Percentiles rank a stretch among this genome's conserved stretches.
These are phyloP conservation scores for Paraleonurus japonicus DNA, from an alignment of 257 asterid genomes.

Conservation along the genomic window DNA sequence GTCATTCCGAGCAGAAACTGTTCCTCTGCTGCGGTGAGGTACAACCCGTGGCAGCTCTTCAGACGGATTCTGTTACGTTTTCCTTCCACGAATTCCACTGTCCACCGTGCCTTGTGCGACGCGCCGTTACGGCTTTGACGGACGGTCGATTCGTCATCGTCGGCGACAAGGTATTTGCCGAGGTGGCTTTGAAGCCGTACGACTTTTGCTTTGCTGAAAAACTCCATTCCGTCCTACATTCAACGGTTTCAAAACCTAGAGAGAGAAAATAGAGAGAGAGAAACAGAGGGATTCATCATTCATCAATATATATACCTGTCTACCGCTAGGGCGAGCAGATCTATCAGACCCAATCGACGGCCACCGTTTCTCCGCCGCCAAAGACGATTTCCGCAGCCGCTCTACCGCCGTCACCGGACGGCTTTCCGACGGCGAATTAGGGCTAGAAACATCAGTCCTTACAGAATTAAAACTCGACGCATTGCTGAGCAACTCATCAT, in stretches of 20 bases:
- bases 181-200: slow-evolving; percentile 62
- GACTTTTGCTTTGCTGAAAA: slow-evolving; percentile 51
- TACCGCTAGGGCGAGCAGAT: slow-evolving; percentile 22
- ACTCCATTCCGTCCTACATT: slow-evolving; percentile 51
- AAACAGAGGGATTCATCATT: not conserved
- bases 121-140: slow-evolving; percentile 70
- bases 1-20: slow-evolving; percentile 72
- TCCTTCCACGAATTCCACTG: slow-evolving; percentile 58
- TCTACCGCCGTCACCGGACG: slow-evolving; percentile 20
- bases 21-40: slow-evolving; percentile 66
- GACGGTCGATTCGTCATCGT: slow-evolving; percentile 54
- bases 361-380: slow-evolving; percentile 25
- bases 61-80: slow-evolving; percentile 47
- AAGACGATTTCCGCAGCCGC: slow-evolving; percentile 3
- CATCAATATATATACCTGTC: slow-evolving; percentile 25
- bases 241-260: not conserved
- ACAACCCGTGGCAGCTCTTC: slow-evolving; percentile 63
- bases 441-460: slow-evolving; percentile 11
- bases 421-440: slow-evolving; percentile 23
- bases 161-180: slow-evolving; percentile 63
- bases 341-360: slow-evolving; percentile 33
- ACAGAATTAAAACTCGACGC: slow-evolving; percentile 35
- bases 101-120: slow-evolving; percentile 56
- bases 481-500: slow-evolving; percentile 32
- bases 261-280: not conserved